Base-by-base conservation (phyloP, 768 basidiomycete genomes). In the Suillus placidus region DNA sequence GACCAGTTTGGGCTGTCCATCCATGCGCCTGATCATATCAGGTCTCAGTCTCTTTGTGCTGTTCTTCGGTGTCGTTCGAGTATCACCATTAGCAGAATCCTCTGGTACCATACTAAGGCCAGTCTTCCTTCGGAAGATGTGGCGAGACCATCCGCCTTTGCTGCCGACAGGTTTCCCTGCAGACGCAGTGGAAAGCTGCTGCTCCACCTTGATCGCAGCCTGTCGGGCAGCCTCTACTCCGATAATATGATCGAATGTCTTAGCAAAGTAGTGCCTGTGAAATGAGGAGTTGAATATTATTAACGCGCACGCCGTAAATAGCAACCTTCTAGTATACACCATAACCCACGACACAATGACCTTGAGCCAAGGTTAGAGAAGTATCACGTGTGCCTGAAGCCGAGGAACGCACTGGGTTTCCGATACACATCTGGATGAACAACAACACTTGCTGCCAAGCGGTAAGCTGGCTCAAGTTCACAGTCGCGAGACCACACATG, bases 291-390 rank as follows among this genome's bases (percentile, higher is more conserved):
- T n/a, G 30, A 26, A 52, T 18, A 34, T 8, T 14, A 10, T 32
- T 16, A 23, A 38, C 9, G 30, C 23, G 16, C 30, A 51, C 51
- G 14, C 37, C 38, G 61, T 63, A 38, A 37, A 56, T 49, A 70
- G 83, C 68, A 57, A 91, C 91, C 87, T 88, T 64, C 94, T 84
- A 65, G 89, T 84, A 65, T 88, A 85, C 34, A 97, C 93, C 76
- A 93, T 91, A 65, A 93, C 81, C 90, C 93, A 93, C 0, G 93
- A 93, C 8, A 95, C 85, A 16, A 88, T 71, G 45, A 94, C 86
- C 88, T 94, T 61, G n/a, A 47, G 14, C 58, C 30, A 47, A 49
- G 23, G 12, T 49, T 16, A n/a, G 49, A 43, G 32, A 38, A 20
- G 56, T 13, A 20, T 20, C n/a, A 30, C 14, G n/a, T 67, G 23